Evolutionary conservation across 768 basidiomycete species (phyloP), one percentile per base, ranked within the genome.

Genomic region (Phlebiopsis gigantea): DNA sequence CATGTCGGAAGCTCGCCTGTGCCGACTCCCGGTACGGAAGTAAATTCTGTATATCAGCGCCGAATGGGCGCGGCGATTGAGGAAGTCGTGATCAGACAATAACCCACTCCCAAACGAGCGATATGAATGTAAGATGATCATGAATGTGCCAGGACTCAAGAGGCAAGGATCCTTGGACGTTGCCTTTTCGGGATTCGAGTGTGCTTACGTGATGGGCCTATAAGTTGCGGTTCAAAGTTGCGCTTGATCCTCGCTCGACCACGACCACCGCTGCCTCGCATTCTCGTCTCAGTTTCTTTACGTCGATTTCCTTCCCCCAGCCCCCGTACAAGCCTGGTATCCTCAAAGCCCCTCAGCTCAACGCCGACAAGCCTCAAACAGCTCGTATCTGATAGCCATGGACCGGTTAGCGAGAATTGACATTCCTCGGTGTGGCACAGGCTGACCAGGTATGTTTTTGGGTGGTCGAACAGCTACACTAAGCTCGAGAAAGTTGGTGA

Each of bases 401-500:
- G 67, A 68, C 47, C 62, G 65, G 67, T 68, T 53, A 53, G 62
- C 55, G 29, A 22, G 17, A 46, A 29, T n/a, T 28, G 39, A 17
- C 30, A 44, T 44, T 25, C 42, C 17, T 51, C 34, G 9, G 31
- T 60, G 65, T 64, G 63, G 63, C 61, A 57, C 51, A 2, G 9
- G 49, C 53, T 55, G 29, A 62, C 48, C 12, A 29, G 28, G 47
- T 17, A 47, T 46, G 34, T 46, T 25, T 41, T 19, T 19, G 6
- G 7, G 21, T 26, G 30, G 7, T 22, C 8, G 17, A 61, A 26
- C 47, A 96, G 96, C 66, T 98, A 98, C 73, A 88, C 91, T 61
- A 97, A 95, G 81, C 84, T 98, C 64, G 95, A 98, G 78, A 98
- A 98, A 87, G 84, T 98, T 66, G 95, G 95, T 97, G 75, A 76